Evolutionary conservation across 805 yeast species (phyloP).

Genomic region (Pachysolen tannophilus): DNA sequence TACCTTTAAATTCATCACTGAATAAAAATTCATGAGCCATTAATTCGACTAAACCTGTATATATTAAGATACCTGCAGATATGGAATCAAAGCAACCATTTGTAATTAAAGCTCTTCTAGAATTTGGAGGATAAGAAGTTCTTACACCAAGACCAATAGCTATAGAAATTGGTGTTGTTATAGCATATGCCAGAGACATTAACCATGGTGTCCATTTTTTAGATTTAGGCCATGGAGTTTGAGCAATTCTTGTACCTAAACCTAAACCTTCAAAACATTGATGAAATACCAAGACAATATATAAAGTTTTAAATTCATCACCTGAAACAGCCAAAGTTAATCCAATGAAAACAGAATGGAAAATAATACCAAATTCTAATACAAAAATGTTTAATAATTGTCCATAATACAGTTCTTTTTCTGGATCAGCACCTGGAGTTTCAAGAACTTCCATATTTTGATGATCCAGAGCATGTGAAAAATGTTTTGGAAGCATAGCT

Average conservation of each 20-base stretch:
- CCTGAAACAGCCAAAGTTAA: conserved; percentile 57
- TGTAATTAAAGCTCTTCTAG: conserved; percentile 45
- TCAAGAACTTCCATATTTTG: conserved; percentile 36
- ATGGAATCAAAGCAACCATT: conserved; percentile 63
- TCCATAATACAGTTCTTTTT: conserved; percentile 40
- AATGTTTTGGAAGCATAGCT: conserved; percentile 27
- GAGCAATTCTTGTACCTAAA: conserved; percentile 61
- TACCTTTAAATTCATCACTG: conserved; percentile 33
- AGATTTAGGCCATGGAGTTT: conserved; percentile 43
- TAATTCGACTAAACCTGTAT: conserved; percentile 68
- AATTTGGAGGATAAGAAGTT: conserved; percentile 42
- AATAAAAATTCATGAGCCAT: conserved; percentile 67
- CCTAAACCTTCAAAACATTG: conserved; percentile 79
- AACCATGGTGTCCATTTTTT: conserved; percentile 42
- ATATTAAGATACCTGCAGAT: conserved; percentile 64
- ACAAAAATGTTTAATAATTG: conserved; percentile 41
- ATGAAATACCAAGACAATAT: conserved; percentile 62
- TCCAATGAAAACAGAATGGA: conserved; percentile 73
- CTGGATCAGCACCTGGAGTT: conserved; percentile 29
- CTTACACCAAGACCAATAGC: conserved; percentile 76
- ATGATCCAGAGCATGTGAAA: conserved; percentile 31
- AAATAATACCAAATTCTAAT: conserved; percentile 64
- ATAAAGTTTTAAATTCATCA: conserved; percentile 55
- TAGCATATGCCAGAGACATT: conserved; percentile 39
- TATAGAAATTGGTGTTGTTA: conserved; percentile 62